Base-by-base conservation (phyloP, 495 filamentous ascomycete species). In the Xylaria palmicola region DNA sequence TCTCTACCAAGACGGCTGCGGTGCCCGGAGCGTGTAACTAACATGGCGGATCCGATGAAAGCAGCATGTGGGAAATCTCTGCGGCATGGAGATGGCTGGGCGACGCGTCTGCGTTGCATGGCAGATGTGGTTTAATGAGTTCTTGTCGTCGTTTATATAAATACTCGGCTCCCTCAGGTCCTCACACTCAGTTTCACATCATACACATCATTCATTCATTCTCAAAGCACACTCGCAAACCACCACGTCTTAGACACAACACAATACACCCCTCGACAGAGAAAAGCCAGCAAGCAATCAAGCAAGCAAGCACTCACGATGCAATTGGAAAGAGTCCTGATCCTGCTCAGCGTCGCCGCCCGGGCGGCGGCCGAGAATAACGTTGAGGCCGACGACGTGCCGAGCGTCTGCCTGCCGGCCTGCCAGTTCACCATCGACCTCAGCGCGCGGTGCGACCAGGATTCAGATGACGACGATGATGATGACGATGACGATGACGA, bases 351-450 rank as follows among this genome's bases (percentile, higher is more conserved):
- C 24, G 7, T 59, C 12, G 56, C 56, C 19, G 45, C 56, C 34
- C 19, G 30, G 10, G 45, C 44, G 20, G 49, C 49, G 13, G 56
- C 62, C 27, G 62, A 64, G 39, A 59, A 64, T 34, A 40, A 58
- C 1, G 39, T 64, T 41, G 56, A 59, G 41, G 45, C 24, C 7
- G 34, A 54, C 8, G 62, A 60, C 22, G 62, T 59, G 29, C 56
- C 56, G 6, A 34, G 49, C 24, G 41, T 30, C 8, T 64, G 62
- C 36, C 24, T 59, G 4, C 39, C 40, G 32, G 30, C 62, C 4
- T 64, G 62, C 43, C 62, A 64, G 20, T 60, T 60, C 34, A 64
- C 49, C 24, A 56, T 60, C 43, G 56, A 64, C 32, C 56, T 64
- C 0, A 55, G 49, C 19, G 29, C 56, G 12, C 49, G 34, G 12